Conservation (phyloP, 805 yeast species). For the Candida quercuum region DNA sequence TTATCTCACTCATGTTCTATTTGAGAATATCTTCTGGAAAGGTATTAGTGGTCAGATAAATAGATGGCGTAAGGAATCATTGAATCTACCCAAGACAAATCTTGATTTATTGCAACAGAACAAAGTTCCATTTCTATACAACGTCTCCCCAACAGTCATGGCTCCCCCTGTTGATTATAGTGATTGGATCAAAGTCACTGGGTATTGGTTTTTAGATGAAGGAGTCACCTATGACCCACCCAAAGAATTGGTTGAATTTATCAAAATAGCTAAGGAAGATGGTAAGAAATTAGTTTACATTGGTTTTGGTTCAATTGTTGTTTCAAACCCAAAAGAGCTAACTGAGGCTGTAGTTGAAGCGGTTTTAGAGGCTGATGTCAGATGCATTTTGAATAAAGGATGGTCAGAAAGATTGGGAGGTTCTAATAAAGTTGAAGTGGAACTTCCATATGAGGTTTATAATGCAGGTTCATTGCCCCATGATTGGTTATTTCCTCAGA, state of each 20-base stretch:
- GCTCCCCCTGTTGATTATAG: conserved; percentile 93
- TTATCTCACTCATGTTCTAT: conserved; percentile 86
- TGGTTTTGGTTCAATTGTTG: conserved; percentile 96
- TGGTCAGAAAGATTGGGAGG: conserved; percentile 77
- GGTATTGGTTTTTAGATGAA: conserved; percentile 90
- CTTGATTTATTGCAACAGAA: conserved; percentile 67
- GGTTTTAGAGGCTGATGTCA: conserved; percentile 71
- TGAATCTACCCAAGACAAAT: conserved; percentile 64
- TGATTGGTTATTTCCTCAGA: conserved; percentile 86
- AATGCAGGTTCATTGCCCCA: conserved; percentile 78
- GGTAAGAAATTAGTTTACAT: conserved; percentile 77
- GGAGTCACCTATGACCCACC: conserved; percentile 56
- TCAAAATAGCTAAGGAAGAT: conserved; percentile 52
- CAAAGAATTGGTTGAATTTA: conserved; percentile 48
- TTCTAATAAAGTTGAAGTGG: conserved; percentile 30
- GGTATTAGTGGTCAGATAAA: conserved; percentile 86
- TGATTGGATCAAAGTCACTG: conserved; percentile 94
- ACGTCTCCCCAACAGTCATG: conserved; percentile 80
- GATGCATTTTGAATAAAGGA: conserved; percentile 87
- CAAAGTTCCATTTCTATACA: conserved; percentile 83
- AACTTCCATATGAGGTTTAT: conserved; percentile 61
- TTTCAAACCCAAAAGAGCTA: conserved; percentile 70
- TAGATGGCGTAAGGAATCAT: conserved; percentile 71
- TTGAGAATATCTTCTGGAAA: conserved; percentile 90
- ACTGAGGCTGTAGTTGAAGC: conserved; percentile 77